Conservation (phyloP, 2,329 filamentous ascomycete species). For the Alternaria hordeiaustralica region DNA sequence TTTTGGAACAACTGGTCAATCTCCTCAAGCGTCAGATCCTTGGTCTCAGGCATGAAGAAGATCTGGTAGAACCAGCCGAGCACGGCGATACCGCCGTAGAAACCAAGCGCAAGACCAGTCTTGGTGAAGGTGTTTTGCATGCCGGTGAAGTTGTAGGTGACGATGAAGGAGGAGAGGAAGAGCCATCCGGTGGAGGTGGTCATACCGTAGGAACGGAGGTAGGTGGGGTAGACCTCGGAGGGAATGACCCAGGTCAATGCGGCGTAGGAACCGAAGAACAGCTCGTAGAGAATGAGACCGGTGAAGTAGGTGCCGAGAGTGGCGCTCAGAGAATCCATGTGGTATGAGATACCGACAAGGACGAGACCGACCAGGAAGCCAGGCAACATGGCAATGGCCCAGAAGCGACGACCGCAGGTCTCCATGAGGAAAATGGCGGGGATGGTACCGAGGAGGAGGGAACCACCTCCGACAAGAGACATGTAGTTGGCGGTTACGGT, state of each 20-base stretch:
- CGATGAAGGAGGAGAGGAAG: conserved; percentile 74
- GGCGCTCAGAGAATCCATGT: conserved; percentile 57
- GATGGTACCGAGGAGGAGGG: conserved; percentile 71
- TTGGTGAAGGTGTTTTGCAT: conserved; percentile 73
- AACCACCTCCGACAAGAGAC: conserved; percentile 71
- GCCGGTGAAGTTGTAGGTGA: conserved; percentile 75
- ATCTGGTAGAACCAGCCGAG: conserved; percentile 75
- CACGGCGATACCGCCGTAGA: conserved; percentile 76
- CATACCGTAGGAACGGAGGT: conserved; percentile 76
- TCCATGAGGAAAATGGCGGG: conserved; percentile 76
- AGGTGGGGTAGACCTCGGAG: conserved; percentile 74
- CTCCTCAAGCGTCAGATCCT: conserved; percentile 72
- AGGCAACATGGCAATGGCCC: conserved; percentile 74
- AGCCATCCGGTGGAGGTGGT: conserved; percentile 71
- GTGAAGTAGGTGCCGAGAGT: conserved; percentile 67
- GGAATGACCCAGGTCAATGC: conserved; percentile 54
- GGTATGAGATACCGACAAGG: conserved; percentile 70
- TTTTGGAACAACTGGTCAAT: conserved; percentile 71
- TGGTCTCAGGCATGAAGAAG: conserved; percentile 78
- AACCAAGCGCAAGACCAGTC: conserved; percentile 71
- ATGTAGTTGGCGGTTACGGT: conserved; percentile 71
- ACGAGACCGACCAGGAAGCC: conserved; percentile 74
- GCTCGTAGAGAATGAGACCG: conserved; percentile 61
- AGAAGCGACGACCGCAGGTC: conserved; percentile 73
- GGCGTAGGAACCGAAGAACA: conserved; percentile 48